These are phyloP conservation scores for Puya raimondii DNA, from an alignment of 176 grass and related monocot species.

Conservation along the genomic window DNA sequence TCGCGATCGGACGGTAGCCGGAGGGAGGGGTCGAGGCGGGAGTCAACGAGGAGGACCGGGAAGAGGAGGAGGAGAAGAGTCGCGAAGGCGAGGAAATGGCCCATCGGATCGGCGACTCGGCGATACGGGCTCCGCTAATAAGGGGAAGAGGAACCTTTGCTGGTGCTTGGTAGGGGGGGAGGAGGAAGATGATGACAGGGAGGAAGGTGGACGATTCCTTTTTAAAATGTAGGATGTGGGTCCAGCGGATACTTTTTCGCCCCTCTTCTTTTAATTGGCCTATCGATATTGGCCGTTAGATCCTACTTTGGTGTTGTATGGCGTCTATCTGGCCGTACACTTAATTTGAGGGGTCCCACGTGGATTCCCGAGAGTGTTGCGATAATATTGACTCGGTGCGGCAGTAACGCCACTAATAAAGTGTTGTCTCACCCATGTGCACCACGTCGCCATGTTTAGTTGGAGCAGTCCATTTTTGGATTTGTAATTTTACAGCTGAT, in stretches of 20 bases:
- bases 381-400: too few species aligned
- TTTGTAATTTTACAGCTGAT: too few species aligned
- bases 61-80: slow-evolving; percentile 26
- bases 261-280: not conserved
- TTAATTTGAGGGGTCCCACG: not conserved
- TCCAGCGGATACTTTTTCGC: not conserved
- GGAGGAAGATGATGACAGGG: not conserved
- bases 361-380: too few species aligned
- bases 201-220: not conserved
- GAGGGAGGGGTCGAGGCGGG: slow-evolving; percentile 31
- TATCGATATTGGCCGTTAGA: not conserved
- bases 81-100: slow-evolving; percentile 13
- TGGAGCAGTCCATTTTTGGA: too few species aligned
- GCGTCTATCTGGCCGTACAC: not conserved
- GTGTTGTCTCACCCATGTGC: too few species aligned
- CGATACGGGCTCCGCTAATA: not conserved
- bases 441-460: too few species aligned
- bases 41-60: slow-evolving; percentile 17
- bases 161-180: too few species aligned
- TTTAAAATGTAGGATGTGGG: too few species aligned
- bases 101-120: slow-evolving; percentile 11
- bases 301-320: not conserved
- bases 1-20: slow-evolving; percentile 54
- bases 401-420: too few species aligned
- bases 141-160: not conserved